Evolutionary conservation across 352 stramenopile genomes (phyloP), one percentile per base, ranked within the genome.

Genomic region (Peronospora destructor): DNA sequence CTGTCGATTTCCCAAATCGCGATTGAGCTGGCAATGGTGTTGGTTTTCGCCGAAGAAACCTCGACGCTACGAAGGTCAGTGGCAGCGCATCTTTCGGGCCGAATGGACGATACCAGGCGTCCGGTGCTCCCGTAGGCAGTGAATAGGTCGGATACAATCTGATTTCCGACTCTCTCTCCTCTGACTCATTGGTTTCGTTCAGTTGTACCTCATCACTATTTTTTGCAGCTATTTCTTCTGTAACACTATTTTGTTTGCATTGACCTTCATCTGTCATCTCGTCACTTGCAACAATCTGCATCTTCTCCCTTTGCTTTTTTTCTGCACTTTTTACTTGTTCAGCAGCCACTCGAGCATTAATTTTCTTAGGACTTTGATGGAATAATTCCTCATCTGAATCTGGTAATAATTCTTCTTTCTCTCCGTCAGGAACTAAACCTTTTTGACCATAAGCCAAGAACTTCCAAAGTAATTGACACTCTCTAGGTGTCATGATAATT

Each of bases 391-490:
- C 61, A 14, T 87, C 76, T 2, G 76, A 88, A 28, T 71, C 56
- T 0, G 57, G 45, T n/a, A 75, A 12, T 39, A 84, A 12, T n/a
- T 71, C 56, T n/a, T 71, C 56, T 39, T 23, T 8, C 23, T 14
- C 35, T 9, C 6, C 10, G 16, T 50, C 34, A 11, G 23, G 34
- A 3, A 47, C 23, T 2, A 52, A 41, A 7, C 56, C 3, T 21
- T 21, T 28, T 23, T 79, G 40, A 0, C 61, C 73, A 44, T 89
- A 89, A n/a, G 78, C 70, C 29, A 89, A 49, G 39, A 80, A 89
- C 57, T 87, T 89, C 78, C 78, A 89, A 16, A 87, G 59, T 13
- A 54, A 9, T 52, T 85, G 78, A 25, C 75, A 85, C 2, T 80
- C 68, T 28, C 45, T 49, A 0, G 72, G 36, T 9, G 43, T 57